phyloP scores from a whole-genome alignment of 164 flowering plant species.

The Amborella trichopoda region DNA sequence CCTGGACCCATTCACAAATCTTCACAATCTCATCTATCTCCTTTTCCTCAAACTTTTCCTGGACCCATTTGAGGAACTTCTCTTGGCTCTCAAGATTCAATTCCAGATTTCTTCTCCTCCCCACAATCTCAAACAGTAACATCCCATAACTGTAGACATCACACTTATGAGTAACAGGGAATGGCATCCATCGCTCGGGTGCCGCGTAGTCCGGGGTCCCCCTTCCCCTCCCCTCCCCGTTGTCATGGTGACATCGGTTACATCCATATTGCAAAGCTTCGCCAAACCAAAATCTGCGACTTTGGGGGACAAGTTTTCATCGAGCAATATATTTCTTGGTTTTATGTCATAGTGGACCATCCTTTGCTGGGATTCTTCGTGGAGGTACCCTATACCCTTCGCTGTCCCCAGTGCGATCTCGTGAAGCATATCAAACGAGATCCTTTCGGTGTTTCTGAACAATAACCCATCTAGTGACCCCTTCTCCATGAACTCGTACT shows the following conservation, averaged over 20 bases:
- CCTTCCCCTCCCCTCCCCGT: too few relatives aligned
- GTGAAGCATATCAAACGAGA: not conserved
- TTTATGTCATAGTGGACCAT: slow-evolving; percentile 6
- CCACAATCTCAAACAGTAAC: slow-evolving; percentile 13
- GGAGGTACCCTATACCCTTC: slow-evolving; percentile 8
- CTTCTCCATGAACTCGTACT: slow-evolving; percentile 14
- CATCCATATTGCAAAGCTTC: slow-evolving; percentile 8
- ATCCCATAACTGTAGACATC: slow-evolving; percentile 21
- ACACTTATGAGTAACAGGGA: slow-evolving; percentile 9
- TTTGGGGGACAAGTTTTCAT: slow-evolving; percentile 9
- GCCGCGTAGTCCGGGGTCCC: slow-evolving; percentile 9
- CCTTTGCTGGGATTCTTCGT: slow-evolving; percentile 7
- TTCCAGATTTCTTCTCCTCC: slow-evolving; percentile 15
- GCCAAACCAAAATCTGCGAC: slow-evolving; percentile 18
- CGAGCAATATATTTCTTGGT: slow-evolving; percentile 3
- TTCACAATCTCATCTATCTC: slow-evolving; percentile 2
- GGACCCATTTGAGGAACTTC: slow-evolving; percentile 15
- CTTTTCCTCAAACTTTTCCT: slow-evolving; percentile 7
- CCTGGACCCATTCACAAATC: too few relatives aligned
- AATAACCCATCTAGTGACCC: slow-evolving; percentile 20
- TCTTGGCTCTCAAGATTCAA: slow-evolving; percentile 12
- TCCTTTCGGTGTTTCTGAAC: slow-evolving; percentile 1
- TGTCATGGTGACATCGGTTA: slow-evolving; percentile 12
- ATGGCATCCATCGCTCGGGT: slow-evolving; percentile 7
- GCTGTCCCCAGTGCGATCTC: slow-evolving; percentile 8